Evolutionary conservation across 805 yeast genomes (phyloP), one percentile per base, ranked within the genome.

Genomic region (Metschnikowia cubensis): DNA sequence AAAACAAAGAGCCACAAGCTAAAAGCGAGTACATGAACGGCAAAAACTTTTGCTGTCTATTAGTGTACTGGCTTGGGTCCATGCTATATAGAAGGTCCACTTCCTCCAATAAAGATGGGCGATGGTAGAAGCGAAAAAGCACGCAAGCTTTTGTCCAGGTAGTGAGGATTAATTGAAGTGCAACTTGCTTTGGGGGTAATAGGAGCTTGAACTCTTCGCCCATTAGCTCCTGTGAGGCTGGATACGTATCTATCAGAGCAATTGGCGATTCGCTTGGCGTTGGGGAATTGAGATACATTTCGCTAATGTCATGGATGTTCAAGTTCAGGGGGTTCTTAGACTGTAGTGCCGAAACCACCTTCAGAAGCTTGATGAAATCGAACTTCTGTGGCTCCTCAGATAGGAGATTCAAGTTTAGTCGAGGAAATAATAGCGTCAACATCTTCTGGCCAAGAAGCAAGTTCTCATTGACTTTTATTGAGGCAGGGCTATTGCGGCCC

Each of bases 71-170:
- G 14, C 77, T 75, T 0, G 95, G 92, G 59, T 86, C 90, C 8
- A 87, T 76, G 40, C 83, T 85, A 66, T 89, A 89, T 25, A 89
- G 69, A 49, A 86, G 80, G 57, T 87, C 91, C 25, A 89, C 71
- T 56, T 87, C 90, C 53, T 81, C 80, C 47, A 86, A 75, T 52
- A 89, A 79, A 2, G 91, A 82, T 1, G 96, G 96, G 32, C 96
- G 70, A 61, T 90, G 96, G 63, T 88, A 87, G 64, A 90, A 89
- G 49, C 96, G 74, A 63, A 89, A 87, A 47, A 90, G 71, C 4
- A 89, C 89, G 66, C 96, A 89, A 0, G 96, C 95, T 57, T 84
- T 82, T 53, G 83, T 81, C 95, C 96, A 90, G 0, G 91, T 85
- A 41, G 84, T 80, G 52, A 82, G 80, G 20, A 90, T 83, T 53